Evolutionary conservation across 2,329 filamentous ascomycete genomes (phyloP), one percentile per base, ranked within the genome.

Genomic region (Aspergillus tubingensis): DNA sequence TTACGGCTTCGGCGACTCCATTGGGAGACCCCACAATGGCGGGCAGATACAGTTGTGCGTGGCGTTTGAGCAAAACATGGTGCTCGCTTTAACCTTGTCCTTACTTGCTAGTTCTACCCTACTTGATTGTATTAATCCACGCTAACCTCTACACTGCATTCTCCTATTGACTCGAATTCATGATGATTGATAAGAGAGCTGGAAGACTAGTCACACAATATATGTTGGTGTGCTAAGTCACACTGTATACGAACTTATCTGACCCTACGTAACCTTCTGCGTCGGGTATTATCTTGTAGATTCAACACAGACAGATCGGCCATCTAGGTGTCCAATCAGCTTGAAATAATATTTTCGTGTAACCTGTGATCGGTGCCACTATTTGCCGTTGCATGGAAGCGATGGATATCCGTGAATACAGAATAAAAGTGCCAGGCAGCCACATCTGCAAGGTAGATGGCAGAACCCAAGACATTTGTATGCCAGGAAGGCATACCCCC

Each of bases 11-110:
- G 53, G 25, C 39, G 25, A 47, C 39, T 44, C 53, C 53, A 55
- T 47, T 32, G 13, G 25, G 53, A 13, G 39, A 11, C 53, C 53
- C 53, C 53, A 47, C 53, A 55, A 47, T 44, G 53, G 41, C 23
- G 53, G 39, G n/a, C 53, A 47, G 39, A 47, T 55, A 47, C 27
- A 30, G 43, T 30, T 8, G 19, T 43, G n/a, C 17, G 39, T 36
- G n/a, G 17, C n/a, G 27, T 19, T 27, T 36, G 19, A 17, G 5
- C 38, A 13, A 32, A 19, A 53, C 11, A 21, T 25, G 5, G 50
- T 39, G 25, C 15, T 25, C 32, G n/a, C 13, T 23, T 21, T 15
- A 53, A 39, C 50, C 19, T 30, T 36, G 50, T 44, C 41, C 41
- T 19, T 21, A 7, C 13, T 19, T 19, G n/a, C 8, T 10, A 19